Conservation (phyloP, 176 grass and related monocot genomes). For the Cenchrus purpureus region DNA sequence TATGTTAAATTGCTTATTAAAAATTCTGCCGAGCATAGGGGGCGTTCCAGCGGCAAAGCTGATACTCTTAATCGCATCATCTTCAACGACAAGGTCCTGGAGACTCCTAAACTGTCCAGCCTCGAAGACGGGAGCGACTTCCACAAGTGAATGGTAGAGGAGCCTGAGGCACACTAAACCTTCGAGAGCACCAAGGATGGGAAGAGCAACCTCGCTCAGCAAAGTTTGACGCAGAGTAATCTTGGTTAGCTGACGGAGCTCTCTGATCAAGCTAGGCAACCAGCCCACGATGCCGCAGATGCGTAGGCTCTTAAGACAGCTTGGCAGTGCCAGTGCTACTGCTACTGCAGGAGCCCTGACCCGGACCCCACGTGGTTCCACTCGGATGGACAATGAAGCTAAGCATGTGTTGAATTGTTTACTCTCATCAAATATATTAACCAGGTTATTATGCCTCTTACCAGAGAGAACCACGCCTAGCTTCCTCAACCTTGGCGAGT, state of each 20-base stretch:
- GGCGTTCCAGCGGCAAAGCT: neutral
- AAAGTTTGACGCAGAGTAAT: neutral
- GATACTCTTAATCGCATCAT: neutral
- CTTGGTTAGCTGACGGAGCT: constrained; percentile 4
- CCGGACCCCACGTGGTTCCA: neutral
- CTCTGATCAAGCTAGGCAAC: neutral
- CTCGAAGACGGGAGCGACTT: neutral
- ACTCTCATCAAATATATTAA: neutral
- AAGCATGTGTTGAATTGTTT: neutral
- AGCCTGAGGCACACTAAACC: neutral
- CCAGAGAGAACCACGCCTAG: constrained; percentile 4
- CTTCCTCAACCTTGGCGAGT: neutral
- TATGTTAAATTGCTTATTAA: constrained; percentile 14
- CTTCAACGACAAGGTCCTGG: neutral
- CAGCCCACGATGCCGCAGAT: constrained; percentile 5
- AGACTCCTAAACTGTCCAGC: neutral
- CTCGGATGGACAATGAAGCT: neutral
- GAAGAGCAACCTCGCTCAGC: neutral
- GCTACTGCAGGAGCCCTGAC: too few species aligned
- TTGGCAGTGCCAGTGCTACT: neutral
- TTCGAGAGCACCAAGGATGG: neutral
- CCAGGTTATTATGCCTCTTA: neutral
- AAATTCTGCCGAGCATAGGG: neutral
- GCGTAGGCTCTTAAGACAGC: constrained; percentile 25
- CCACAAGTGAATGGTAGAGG: neutral